phyloP scores from a whole-genome alignment of 192 early-diverging fungal species.

The Coemansia sp. region DNA sequence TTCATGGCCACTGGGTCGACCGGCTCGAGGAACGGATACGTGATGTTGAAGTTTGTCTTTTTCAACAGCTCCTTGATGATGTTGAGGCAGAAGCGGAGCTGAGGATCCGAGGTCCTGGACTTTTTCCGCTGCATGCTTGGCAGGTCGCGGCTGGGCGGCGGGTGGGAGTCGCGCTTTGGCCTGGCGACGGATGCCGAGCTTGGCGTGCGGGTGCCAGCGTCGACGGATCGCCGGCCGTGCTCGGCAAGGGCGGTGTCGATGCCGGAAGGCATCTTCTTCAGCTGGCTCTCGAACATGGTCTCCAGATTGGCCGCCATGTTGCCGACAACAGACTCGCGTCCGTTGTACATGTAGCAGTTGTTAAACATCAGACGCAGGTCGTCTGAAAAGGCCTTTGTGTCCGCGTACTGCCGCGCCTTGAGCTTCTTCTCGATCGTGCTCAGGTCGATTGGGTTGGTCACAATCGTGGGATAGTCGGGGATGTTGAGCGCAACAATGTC shows the following conservation, averaged over 20 bases:
- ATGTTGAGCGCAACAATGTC: constrained; percentile 74
- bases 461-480: constrained; percentile 71
- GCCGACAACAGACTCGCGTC: constrained; percentile 66
- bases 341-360: constrained; percentile 83
- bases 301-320: constrained; percentile 69
- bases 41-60: constrained; percentile 63
- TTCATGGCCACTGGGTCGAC: constrained; percentile 81
- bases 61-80: constrained; percentile 67
- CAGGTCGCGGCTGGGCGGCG: constrained; percentile 58
- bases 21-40: constrained; percentile 74
- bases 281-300: constrained; percentile 62
- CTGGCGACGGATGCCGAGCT: constrained; percentile 52
- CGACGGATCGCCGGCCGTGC: constrained; percentile 39
- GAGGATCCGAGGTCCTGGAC: constrained; percentile 53
- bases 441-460: constrained; percentile 79
- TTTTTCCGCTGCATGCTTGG: constrained; percentile 46
- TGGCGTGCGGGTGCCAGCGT: constrained; percentile 32
- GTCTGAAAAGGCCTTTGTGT: constrained; percentile 62
- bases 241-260: constrained; percentile 52
- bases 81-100: constrained; percentile 62
- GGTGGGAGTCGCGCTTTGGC: constrained; percentile 61
- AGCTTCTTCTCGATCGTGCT: constrained; percentile 71
- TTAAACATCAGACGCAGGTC: constrained; percentile 73
- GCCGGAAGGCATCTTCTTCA: constrained; percentile 66
- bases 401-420: constrained; percentile 57